phyloP scores from a whole-genome alignment of 306 rosid genomes.

The Quercus ilex region DNA sequence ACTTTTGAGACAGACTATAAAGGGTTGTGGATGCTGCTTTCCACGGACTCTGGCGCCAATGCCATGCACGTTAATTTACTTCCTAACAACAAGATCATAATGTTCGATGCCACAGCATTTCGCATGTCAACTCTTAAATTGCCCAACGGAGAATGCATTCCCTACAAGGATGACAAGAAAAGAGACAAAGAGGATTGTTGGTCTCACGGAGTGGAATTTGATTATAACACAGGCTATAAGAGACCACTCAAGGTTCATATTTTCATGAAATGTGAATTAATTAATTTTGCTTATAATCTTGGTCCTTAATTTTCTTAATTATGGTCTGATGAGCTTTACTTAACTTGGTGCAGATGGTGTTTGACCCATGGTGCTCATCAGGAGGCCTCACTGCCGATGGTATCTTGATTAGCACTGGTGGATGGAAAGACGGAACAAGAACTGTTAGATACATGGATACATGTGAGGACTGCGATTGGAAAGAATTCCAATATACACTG shows the following conservation, averaged over 20 bases:
- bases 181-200: slow-evolving; percentile 36
- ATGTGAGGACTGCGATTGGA: slow-evolving; percentile 56
- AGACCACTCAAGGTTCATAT: slow-evolving; percentile 66
- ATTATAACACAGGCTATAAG: slow-evolving; percentile 35
- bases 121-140: slow-evolving; percentile 47
- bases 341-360: slow-evolving; percentile 29
- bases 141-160: slow-evolving; percentile 46
- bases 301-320: background rate
- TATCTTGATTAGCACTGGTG: slow-evolving; percentile 56
- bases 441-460: slow-evolving; percentile 35
- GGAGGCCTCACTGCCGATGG: slow-evolving; percentile 80
- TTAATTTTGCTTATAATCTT: background rate
- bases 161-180: slow-evolving; percentile 11
- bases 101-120: slow-evolving; percentile 52
- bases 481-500: slow-evolving; percentile 31
- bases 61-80: slow-evolving; percentile 77
- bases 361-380: slow-evolving; percentile 91
- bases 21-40: slow-evolving; percentile 51
- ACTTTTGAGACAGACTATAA: slow-evolving; percentile 6
- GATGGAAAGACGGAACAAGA: slow-evolving; percentile 54
- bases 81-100: slow-evolving; percentile 56
- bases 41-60: slow-evolving; percentile 47
- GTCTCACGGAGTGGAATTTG: slow-evolving; percentile 69
- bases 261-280: background rate
- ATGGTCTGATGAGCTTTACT: background rate